Base-by-base conservation (phyloP, 257 asterid genomes). In the Anisodus tanguticus region DNA sequence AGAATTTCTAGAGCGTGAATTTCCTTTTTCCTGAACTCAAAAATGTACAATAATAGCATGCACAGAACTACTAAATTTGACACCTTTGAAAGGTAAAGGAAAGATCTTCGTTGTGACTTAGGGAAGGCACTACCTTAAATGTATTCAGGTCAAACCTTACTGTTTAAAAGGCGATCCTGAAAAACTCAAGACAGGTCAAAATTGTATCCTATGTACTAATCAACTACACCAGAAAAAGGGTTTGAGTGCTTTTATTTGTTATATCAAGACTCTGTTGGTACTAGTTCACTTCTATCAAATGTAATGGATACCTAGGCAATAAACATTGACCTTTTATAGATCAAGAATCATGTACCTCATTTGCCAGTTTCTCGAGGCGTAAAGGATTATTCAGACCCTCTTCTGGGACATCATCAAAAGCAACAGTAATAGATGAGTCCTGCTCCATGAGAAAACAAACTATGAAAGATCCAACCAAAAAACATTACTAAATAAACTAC, bases 381-480 rank as follows among this genome's bases (percentile, higher is more conserved):
- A 96, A 87, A 83, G 98, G 97, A 80, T 86, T 90, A 87, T 93
- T 93, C 86, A 96, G 74, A 83, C 99, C 98, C 87, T 96, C 98
- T 89, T 96, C 98, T 45, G 98, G 98, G 85, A 96, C 85, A 85
- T 96, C 99, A 88, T 93, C 99, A 83, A 94, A 96, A 83, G 94
- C 98, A 87, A 94, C 97, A 59, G 95, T 93, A 86, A 96, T 90
- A 62, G 99, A 93, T 39, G 97, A 92, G 91, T 96, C 99, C 99
- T 96, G 93, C 83, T 79, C 91, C 81, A 53, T 70, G 69, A 54
- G 66, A 86, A 85, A 85, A 81, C 83, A 79, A 69, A 78, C 41
- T 82, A 53, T 31, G 6, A 87, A 58, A 74, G 37, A 78, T 76
- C 63, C 81, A 53, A 76, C 81, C 22, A 1, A 51, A 13, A 22